These are phyloP conservation scores for Cryptomeria japonica DNA, from an alignment of 75 land plant genomes.

Conservation along the genomic window DNA sequence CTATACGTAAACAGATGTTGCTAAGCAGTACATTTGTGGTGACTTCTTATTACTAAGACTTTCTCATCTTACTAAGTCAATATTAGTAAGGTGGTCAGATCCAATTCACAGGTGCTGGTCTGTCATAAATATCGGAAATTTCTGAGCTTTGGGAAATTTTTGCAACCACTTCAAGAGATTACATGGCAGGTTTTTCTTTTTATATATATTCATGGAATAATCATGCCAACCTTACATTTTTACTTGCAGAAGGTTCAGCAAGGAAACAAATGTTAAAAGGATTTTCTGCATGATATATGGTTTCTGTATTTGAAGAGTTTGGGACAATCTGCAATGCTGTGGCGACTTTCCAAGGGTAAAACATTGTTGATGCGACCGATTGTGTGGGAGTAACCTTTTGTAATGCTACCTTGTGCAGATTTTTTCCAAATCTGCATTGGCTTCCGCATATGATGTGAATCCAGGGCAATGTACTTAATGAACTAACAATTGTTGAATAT, in stretches of 20 bases:
- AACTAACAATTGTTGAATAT: slow-evolving; percentile 7
- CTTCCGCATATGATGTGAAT: not conserved
- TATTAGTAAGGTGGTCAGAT: not conserved
- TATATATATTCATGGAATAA: not conserved
- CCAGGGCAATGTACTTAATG: slow-evolving; percentile 1
- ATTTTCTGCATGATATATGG: not conserved
- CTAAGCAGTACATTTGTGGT: not conserved
- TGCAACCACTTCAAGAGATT: not conserved
- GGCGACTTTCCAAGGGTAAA: not conserved
- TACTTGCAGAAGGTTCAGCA: not conserved
- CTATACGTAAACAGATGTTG: not conserved
- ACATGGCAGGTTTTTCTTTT: not conserved
- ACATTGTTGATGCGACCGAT: not conserved
- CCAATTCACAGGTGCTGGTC: not conserved
- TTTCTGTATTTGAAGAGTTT: not conserved
- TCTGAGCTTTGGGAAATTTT: not conserved
- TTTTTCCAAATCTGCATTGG: not conserved
- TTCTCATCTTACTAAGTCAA: not conserved
- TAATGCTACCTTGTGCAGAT: not conserved
- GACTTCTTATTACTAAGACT: not conserved
- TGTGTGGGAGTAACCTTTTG: not conserved
- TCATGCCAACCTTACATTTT: not conserved
- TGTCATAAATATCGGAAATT: not conserved
- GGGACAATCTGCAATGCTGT: not conserved
- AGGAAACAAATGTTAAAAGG: not conserved